phyloP scores from a whole-genome alignment of 2,329 filamentous ascomycete species.

The Pseudogymnoascus sp. region DNA sequence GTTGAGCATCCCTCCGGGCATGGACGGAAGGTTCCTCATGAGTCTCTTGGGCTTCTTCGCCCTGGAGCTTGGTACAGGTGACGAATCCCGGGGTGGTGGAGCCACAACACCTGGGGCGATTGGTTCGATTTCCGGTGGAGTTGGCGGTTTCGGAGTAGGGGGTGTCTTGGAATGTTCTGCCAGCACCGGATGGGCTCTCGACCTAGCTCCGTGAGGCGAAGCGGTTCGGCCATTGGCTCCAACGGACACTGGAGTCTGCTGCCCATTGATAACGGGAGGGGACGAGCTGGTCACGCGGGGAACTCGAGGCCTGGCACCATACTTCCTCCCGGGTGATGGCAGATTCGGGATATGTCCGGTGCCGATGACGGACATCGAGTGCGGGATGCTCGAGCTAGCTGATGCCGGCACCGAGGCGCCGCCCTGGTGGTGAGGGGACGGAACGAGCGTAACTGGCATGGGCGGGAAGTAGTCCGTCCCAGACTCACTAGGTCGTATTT shows the following conservation, averaged over 20 bases:
- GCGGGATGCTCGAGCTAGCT: slow-evolving; percentile 31
- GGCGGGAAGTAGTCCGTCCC: slow-evolving; percentile 79
- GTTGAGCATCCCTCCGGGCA: slow-evolving; percentile 62
- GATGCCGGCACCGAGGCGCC: slow-evolving; percentile 20
- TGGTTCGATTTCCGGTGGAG: slow-evolving; percentile 48
- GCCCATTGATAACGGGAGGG: slow-evolving; percentile 53
- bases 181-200: slow-evolving; percentile 48
- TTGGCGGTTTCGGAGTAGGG: slow-evolving; percentile 39
- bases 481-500: slow-evolving; percentile 56
- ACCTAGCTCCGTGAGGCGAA: slow-evolving; percentile 35
- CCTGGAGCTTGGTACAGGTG: slow-evolving; percentile 33
- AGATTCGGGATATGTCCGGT: slow-evolving; percentile 73
- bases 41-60: slow-evolving; percentile 47
- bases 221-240: slow-evolving; percentile 24
- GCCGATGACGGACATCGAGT: slow-evolving; percentile 71
- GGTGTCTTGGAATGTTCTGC: slow-evolving; percentile 40
- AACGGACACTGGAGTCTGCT: slow-evolving; percentile 14
- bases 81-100: slow-evolving; percentile 39
- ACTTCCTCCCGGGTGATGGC: slow-evolving; percentile 68
- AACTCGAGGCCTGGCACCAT: slow-evolving; percentile 51
- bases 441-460: slow-evolving; percentile 38
- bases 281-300: slow-evolving; percentile 71
- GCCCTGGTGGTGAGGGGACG: slow-evolving; percentile 26
- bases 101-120: slow-evolving; percentile 32
- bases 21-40: slow-evolving; percentile 33